Evolutionary conservation across 2,329 filamentous ascomycete species (phyloP).

Genomic region (Colletotrichum costaricense): DNA sequence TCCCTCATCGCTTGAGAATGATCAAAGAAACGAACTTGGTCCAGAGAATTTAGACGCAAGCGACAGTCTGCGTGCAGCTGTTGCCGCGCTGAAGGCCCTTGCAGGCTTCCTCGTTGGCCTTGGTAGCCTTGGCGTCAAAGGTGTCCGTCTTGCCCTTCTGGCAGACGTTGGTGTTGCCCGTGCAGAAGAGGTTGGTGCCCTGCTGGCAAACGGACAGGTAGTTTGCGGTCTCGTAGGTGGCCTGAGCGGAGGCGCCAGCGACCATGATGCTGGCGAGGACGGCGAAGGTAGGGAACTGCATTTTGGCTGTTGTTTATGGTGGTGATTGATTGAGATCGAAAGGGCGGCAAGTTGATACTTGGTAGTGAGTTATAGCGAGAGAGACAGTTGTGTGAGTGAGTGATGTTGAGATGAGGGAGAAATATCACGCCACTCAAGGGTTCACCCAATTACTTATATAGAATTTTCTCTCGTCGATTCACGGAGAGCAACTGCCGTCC

Average conservation of each 20-base stretch:
- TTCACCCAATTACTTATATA: background rate
- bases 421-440: background rate
- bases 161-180: conserved; percentile 17
- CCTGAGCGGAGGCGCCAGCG: background rate
- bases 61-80: conserved; percentile 19
- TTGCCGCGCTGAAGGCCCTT: background rate
- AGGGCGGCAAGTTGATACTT: background rate
- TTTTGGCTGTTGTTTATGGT: background rate
- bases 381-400: background rate
- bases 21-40: background rate
- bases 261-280: conserved; percentile 4
- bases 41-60: background rate
- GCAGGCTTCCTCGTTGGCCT: conserved; percentile 14
- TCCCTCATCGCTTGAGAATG: background rate
- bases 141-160: conserved; percentile 5
- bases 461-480: background rate
- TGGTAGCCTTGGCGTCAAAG: conserved; percentile 17
- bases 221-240: conserved; percentile 8
- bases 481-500: background rate
- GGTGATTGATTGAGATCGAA: background rate
- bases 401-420: background rate
- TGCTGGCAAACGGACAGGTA: conserved; percentile 10
- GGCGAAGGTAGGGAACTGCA: conserved; percentile 16
- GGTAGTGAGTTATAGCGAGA: background rate
- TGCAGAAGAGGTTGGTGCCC: conserved; percentile 17